A percentile compares a stretch with the other conserved stretches of the same genome.
Evolutionary conservation across 139 green algal species (phyloP).

Genomic region (Tetraselmis chui): DNA sequence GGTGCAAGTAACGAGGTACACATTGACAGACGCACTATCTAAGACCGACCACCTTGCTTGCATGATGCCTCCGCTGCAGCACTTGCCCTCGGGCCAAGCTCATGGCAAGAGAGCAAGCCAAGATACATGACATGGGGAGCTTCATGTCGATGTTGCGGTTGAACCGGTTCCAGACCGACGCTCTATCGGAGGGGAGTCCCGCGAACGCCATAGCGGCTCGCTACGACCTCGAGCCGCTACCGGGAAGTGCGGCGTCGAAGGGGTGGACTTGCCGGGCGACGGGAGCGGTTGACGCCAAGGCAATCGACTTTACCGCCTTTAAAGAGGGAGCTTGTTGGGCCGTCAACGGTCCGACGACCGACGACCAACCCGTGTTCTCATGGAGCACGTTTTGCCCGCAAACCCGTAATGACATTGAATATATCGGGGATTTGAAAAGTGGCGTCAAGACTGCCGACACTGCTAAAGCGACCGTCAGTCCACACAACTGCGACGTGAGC

Average conservation of each 20-base stretch:
- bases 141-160: constrained; percentile 22
- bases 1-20: too few relatives aligned
- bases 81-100: constrained; percentile 3
- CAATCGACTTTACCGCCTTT: constrained; percentile 19
- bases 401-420: too few relatives aligned
- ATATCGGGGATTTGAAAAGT: too few relatives aligned
- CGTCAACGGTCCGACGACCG: constrained; percentile 23
- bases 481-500: neutral
- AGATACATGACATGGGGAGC: neutral
- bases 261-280: constrained; percentile 18
- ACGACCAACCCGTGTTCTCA: constrained; percentile 24
- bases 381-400: constrained; percentile 13
- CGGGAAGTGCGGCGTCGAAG: neutral
- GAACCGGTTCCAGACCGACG: constrained; percentile 26
- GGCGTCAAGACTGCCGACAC: too few relatives aligned
- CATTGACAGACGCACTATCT: too few relatives aligned
- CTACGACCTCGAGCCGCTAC: neutral
- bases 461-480: neutral
- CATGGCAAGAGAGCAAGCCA: constrained; percentile 21
- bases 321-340: constrained; percentile 1
- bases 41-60: too few relatives aligned
- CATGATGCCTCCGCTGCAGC: too few relatives aligned
- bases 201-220: constrained; percentile 25
- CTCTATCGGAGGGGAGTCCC: constrained; percentile 14
- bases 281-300: constrained; percentile 33